phyloP scores from a whole-genome alignment of 805 yeast species.

The Huiozyma sinensis region DNA sequence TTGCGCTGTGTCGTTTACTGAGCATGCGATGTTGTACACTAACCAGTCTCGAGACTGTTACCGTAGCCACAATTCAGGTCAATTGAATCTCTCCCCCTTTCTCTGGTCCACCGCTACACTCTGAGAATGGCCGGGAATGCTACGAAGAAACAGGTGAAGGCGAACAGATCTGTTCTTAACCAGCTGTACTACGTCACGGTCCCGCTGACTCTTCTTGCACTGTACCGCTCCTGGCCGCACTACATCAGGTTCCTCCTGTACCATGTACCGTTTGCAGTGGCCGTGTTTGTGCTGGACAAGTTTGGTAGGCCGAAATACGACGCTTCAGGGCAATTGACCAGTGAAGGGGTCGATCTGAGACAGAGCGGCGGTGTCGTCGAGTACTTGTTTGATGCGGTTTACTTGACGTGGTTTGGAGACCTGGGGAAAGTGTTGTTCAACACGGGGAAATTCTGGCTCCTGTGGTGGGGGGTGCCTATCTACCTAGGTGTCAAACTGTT shows the following conservation, averaged over 20 bases:
- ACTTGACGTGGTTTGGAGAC: constrained; percentile 41
- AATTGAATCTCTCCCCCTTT: not conserved
- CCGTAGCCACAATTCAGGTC: not conserved
- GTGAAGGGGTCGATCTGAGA: constrained; percentile 26
- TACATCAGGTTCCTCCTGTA: constrained; percentile 13
- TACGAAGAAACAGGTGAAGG: constrained; percentile 39
- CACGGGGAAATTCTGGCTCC: constrained; percentile 38
- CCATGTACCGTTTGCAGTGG: constrained; percentile 27
- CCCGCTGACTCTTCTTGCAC: constrained; percentile 21
- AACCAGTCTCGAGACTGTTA: no score
- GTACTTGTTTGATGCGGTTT: constrained; percentile 45
- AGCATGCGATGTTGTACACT: no score
- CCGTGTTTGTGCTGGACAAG: constrained; percentile 36
- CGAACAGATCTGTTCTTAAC: constrained; percentile 14
- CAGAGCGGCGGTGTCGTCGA: constrained; percentile 39
- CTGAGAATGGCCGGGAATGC: constrained; percentile 48
- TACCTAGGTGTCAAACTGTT: constrained; percentile 36
- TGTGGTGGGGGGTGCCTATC: constrained; percentile 26
- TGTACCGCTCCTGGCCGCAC: constrained; percentile 20
- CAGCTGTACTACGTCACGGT: constrained; percentile 18
- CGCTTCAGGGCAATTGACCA: constrained; percentile 28
- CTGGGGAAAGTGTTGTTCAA: constrained; percentile 35
- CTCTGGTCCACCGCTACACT: not conserved
- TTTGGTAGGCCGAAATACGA: constrained; percentile 39
- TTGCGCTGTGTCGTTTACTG: no score